Evolutionary conservation across 192 early-diverging fungal genomes (phyloP), one percentile per base, ranked within the genome.

Genomic region (Podila verticillata): DNA sequence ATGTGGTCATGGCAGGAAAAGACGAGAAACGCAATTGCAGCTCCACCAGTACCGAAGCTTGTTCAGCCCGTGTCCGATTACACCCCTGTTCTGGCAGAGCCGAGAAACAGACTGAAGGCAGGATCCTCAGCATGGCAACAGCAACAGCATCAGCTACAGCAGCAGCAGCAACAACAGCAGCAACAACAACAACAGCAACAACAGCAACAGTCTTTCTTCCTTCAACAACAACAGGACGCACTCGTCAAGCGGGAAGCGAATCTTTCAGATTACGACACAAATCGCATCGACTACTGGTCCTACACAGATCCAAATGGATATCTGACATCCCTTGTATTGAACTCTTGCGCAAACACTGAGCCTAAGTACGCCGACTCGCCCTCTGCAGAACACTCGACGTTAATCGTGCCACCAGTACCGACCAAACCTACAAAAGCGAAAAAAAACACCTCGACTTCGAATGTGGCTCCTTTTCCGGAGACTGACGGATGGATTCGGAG

Each of bases 1-100:
- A 15, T 80, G 36, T 80, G 77, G 77, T 68, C 70, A 1, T 80
- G 77, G 77, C 77, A 80, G 34, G 77, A 80, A 62, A 72, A 67
- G 36, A 72, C 77, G 31, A 70, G 77, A 36, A 80, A 80, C 48
- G 70, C 77, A 2, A 80, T 80, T 39, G 60, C 66, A 49, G 71
- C 77, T 4, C 77, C 77, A 4, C 69, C 69, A 4, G 77, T 80
- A 7, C 77, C 77, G 24, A 80, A 72, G 29, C 77, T 80, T 5
- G 65, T 72, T 13, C 69, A 72, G 28, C 65, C 77, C 13, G 68
- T 72, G 9, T 63, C 77, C 19, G 77, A 80, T 19, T 58, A 72
- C 49, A 72, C 70, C 2, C 77, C 69, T 47, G 66, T 72, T 19
- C 36, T 72, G 13, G 70, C 66, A 67, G 77, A 80, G 57, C 70